phyloP scores from a whole-genome alignment of 345 rosid genomes.

The Hypericum perforatum region DNA sequence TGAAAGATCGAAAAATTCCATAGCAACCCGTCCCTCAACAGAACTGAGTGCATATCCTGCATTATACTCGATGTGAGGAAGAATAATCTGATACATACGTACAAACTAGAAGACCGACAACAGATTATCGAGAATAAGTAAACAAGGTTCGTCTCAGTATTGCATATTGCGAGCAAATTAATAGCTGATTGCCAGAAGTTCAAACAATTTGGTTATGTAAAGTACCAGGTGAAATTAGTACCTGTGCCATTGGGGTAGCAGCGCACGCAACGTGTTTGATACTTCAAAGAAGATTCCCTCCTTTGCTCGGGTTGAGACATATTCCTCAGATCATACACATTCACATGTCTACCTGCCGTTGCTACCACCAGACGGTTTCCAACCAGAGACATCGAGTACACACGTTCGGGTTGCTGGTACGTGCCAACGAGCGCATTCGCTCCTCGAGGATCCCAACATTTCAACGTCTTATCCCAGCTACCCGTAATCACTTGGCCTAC shows the following conservation, averaged over 20 bases:
- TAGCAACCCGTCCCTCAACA: constrained; percentile 94
- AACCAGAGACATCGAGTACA: constrained; percentile 81
- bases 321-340: constrained; percentile 80
- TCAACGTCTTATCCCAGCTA: constrained; percentile 90
- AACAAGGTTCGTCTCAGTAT: too few relatives aligned
- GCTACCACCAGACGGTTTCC: constrained; percentile 91
- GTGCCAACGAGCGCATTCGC: constrained; percentile 89
- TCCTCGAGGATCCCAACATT: constrained; percentile 98
- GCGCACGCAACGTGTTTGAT: constrained; percentile 90
- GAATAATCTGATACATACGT: too few relatives aligned
- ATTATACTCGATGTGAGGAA: constrained; percentile 12
- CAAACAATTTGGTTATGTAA: too few relatives aligned
- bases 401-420: constrained; percentile 88
- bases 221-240: constrained; percentile 14
- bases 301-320: constrained; percentile 97
- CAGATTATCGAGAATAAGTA: too few relatives aligned
- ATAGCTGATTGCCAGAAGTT: too few relatives aligned
- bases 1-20: constrained; percentile 92
- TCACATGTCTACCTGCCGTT: constrained; percentile 92
- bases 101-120: too few relatives aligned
- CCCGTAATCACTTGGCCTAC: constrained; percentile 93
- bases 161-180: too few relatives aligned
- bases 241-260: constrained; percentile 96
- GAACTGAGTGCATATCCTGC: constrained; percentile 98
- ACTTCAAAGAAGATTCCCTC: constrained; percentile 88